Evolutionary conservation across 345 rosid species (phyloP), one percentile per base, ranked within the genome.

Genomic region (Murraya koenigii): DNA sequence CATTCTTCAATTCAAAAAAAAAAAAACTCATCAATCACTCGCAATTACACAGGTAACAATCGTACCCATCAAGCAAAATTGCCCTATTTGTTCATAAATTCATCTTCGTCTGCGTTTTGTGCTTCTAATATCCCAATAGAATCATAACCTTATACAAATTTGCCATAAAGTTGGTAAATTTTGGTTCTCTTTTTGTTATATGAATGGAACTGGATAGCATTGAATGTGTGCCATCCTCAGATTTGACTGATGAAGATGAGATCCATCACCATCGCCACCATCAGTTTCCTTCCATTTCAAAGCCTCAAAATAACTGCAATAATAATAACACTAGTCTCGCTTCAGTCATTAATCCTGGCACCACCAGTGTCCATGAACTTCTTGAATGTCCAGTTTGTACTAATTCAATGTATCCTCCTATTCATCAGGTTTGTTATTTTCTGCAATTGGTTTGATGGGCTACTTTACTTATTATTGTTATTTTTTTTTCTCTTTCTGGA

Each of bases 331-430:
- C 79, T 81, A 64, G 84, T 72, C 84, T 80, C 38, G 80, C 89
- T 69, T 80, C 90, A 3, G 81, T 82, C 72, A 81, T 87, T 82
- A 90, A 87, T 67, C 87, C 91, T n/a, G 82, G 88, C 78, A 87
- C 98, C 19, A 92, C 93, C 35, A 88, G 97, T 82, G 98, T 95
- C 76, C 98, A 93, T 67, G 98, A 95, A 87, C 90, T 95, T 81
- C 94, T 94, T 60, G 98, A 94, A 84, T 94, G 98, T 80, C 98
- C 98, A 56, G 98, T 92, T 66, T 94, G 97, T 65, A 94, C 98
- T 84, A 94, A 91, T 85, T 94, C 97, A 33, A 94, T 94, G 98
- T 94, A 93, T 84, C 98, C 98, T 80, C 98, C 98, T 0, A 95
- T 95, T 77, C 96, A 95, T 81, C 98, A 93, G 98, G 98, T 93